phyloP scores from a whole-genome alignment of 73 alveolate species.

The Paramecium bursaria region DNA sequence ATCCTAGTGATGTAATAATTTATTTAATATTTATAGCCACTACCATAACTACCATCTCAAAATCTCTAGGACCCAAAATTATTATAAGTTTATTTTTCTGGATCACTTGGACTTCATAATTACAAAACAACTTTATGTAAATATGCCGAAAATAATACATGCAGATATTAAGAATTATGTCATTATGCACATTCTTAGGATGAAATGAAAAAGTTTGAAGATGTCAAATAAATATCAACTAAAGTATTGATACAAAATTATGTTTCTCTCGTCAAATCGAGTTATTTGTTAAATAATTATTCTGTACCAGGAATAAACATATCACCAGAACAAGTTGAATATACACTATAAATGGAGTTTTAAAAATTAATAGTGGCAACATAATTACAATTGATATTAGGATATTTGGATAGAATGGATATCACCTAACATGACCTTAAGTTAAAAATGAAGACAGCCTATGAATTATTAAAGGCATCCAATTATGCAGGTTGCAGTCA shows the following conservation, averaged over 20 bases:
- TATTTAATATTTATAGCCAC: conserved; percentile 56
- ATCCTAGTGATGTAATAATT: conserved; percentile 69
- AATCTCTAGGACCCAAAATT: conserved; percentile 46
- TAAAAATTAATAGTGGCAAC: conserved; percentile 45
- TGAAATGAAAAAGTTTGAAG: conserved; percentile 75
- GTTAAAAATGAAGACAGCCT: conserved; percentile 34
- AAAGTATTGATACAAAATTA: conserved; percentile 35
- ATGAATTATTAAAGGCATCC: conserved; percentile 46
- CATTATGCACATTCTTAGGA: conserved; percentile 87
- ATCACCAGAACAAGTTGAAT: conserved; percentile 36
- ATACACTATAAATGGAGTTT: conserved; percentile 54
- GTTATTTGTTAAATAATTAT: conserved; percentile 26
- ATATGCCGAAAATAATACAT: conserved; percentile 76
- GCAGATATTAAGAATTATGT: conserved; percentile 82
- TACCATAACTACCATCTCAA: conserved; percentile 57
- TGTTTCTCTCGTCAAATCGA: conserved; percentile 10
- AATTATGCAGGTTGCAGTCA: conserved; percentile 50
- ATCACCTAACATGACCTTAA: conserved; percentile 8
- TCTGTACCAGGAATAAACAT: conserved; percentile 55
- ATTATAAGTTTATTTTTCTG: conserved; percentile 50
- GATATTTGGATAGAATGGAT: conserved; percentile 55
- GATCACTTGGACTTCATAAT: conserved; percentile 57
- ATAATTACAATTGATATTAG: conserved; percentile 17
- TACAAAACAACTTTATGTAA: conserved; percentile 84
- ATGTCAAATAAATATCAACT: conserved; percentile 50